Evolutionary conservation across 164 flowering plant species (phyloP).

Genomic region (Kalanchoe fedtschenkoi): DNA sequence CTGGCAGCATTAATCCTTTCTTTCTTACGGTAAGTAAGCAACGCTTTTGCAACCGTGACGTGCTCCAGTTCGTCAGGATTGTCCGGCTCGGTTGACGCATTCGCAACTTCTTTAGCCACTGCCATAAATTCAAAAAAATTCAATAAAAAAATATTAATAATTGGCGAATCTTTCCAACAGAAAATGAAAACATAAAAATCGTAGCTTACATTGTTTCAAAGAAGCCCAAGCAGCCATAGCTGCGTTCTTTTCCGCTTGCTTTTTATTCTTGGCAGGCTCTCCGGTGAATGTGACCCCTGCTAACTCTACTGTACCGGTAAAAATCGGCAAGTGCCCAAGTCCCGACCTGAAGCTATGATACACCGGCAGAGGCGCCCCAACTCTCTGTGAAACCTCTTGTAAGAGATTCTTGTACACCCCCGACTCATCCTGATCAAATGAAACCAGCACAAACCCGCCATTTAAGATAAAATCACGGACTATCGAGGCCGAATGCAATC

Average conservation of each 20-base stretch:
- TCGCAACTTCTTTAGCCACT: conserved; percentile 7
- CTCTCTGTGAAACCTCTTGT: conserved; percentile 63
- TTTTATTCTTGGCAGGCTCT: conserved; percentile 70
- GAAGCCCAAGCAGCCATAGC: conserved; percentile 83
- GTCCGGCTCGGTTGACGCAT: background rate
- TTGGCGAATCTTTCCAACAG: no score
- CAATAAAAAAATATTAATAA: no score
- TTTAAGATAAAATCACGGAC: no score
- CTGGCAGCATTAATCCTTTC: background rate
- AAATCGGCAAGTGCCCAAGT: conserved; percentile 55
- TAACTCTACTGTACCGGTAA: conserved; percentile 61
- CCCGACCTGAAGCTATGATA: conserved; percentile 71
- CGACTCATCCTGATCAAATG: conserved; percentile 45
- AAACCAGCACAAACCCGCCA: conserved; percentile 2
- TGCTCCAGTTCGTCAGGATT: conserved; percentile 5
- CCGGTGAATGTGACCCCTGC: conserved; percentile 59
- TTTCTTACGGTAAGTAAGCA: background rate
- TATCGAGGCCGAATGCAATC: no score
- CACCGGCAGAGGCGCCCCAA: conserved; percentile 50
- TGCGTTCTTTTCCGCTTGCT: conserved; percentile 90
- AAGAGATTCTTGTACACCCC: conserved; percentile 67
- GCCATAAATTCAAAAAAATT: background rate
- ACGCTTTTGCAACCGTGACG: background rate
- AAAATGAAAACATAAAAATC: background rate
- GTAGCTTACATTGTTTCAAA: conserved; percentile 21